A percentile compares a stretch with the other conserved stretches of the same genome.
phyloP scores from a whole-genome alignment of 1,139 yeast genomes.

The Saccharomyces hybrid region DNA sequence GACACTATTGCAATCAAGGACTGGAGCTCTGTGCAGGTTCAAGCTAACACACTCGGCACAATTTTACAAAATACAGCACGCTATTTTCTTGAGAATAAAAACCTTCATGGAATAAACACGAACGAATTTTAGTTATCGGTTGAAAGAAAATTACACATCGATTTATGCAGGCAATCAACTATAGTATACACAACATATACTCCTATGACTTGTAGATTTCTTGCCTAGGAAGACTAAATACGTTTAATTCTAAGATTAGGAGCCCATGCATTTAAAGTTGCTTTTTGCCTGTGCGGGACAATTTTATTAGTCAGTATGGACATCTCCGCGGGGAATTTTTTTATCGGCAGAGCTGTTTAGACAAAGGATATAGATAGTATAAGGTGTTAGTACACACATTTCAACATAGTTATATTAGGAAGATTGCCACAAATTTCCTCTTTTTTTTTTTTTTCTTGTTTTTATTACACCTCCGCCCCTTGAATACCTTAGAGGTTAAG shows the following conservation, averaged over 20 bases:
- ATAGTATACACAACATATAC: not conserved
- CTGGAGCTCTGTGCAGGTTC: slow-evolving; percentile 50
- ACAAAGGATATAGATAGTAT: too few relatives aligned
- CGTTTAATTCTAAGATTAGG: not conserved
- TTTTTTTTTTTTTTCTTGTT: not conserved
- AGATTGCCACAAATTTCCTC: not conserved
- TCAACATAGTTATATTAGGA: not conserved
- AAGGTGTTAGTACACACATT: not conserved
- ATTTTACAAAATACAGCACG: slow-evolving; percentile 31
- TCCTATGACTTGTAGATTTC: not conserved
- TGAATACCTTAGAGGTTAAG: not conserved
- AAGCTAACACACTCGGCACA: slow-evolving; percentile 43
- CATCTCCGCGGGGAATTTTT: not conserved
- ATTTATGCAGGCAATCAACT: not conserved
- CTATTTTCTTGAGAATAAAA: not conserved
- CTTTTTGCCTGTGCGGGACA: not conserved
- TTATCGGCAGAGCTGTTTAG: not conserved
- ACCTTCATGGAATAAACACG: not conserved
- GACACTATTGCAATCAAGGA: slow-evolving; percentile 30
- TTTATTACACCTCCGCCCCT: not conserved
- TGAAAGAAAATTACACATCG: not conserved
- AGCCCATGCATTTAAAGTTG: not conserved
- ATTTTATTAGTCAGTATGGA: not conserved
- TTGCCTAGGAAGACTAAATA: not conserved
- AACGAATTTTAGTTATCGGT: not conserved